Base-by-base conservation (phyloP, 805 yeast species). In the Yamadazyma tumulicola region DNA sequence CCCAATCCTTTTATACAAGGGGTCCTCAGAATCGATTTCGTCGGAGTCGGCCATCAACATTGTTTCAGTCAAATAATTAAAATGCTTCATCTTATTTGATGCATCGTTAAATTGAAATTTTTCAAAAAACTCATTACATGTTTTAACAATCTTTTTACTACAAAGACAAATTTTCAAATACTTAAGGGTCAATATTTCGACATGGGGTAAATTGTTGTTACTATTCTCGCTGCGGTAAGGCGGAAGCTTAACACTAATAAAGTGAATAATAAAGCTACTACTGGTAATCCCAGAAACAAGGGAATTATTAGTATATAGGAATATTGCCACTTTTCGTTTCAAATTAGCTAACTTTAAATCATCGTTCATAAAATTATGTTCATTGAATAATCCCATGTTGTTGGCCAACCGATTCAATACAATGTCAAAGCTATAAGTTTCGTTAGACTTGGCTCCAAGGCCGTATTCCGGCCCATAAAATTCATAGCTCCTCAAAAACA, bases 391-490 rank as follows among this genome's bases (percentile, higher is more conserved):
- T n/a, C 39, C 44, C 8, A 32, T 27, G 18, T 31, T 29, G n/a
- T 31, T 30, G 9, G 39, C 41, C 11, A 37, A 9, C 6, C 21
- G 34, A 3, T 30, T 26, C 3, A 31, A 27, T 3, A 37, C 32
- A 4, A 16, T 23, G 19, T 41, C 41, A 18, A 33, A 27, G 2
- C 39, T 24, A 32, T 31, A 37, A 5, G 41, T 18, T 14, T 32
- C 31, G 32, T 26, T 24, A 21, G 20, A 20, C 10, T 19, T 23
- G 7, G 32, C 18, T 15, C 38, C 34, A 5, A 35, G 9, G 23
- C 79, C 80, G 47, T 74, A 76, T 39, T 70, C 76, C 0, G 79
- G 79, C 0, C 77, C 60, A 32, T 52, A 59, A 21, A 54, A 61
- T 42, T 58, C 74, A 52, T 77, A 79, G 16, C 69, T 52, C 41